These are phyloP conservation scores for Skeletonema grethae DNA, from an alignment of 108 stramenopile species.

Conservation along the genomic window DNA sequence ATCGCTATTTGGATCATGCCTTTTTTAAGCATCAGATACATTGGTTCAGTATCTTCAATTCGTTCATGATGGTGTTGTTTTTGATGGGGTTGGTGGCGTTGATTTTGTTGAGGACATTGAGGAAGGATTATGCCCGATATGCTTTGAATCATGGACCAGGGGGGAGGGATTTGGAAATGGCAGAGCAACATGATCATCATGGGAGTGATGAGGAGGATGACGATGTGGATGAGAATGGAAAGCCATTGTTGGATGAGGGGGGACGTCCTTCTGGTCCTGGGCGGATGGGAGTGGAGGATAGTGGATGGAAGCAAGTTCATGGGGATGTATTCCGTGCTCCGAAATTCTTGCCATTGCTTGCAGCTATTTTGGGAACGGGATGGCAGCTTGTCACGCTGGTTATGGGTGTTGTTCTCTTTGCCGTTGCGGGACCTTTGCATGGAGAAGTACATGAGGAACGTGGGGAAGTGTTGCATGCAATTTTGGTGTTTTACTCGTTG, in stretches of 20 bases:
- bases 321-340: slow-evolving; percentile 98
- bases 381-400: slow-evolving; percentile 95
- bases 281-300: slow-evolving; percentile 76
- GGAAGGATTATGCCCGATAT: slow-evolving; percentile 8
- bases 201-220: background rate
- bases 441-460: slow-evolving; percentile 97
- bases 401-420: slow-evolving; percentile 92
- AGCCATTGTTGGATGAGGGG: slow-evolving; percentile 54
- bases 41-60: slow-evolving; percentile 89
- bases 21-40: slow-evolving; percentile 99
- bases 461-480: slow-evolving; percentile 90
- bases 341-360: slow-evolving; percentile 77
- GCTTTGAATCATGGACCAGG: slow-evolving; percentile 24
- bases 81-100: slow-evolving; percentile 6
- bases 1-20: slow-evolving; percentile 49
- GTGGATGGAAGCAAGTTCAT: slow-evolving; percentile 99
- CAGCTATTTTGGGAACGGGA: slow-evolving; percentile 93
- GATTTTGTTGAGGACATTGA: slow-evolving; percentile 1
- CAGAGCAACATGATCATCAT: background rate
- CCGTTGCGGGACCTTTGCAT: slow-evolving; percentile 90
- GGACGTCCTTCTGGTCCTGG: slow-evolving; percentile 29
- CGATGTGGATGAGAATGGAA: slow-evolving; percentile 1
- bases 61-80: slow-evolving; percentile 13
- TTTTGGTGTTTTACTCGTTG: slow-evolving; percentile 88
- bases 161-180: background rate